These are phyloP conservation scores for Calonectria hongkongensis DNA, from an alignment of 2,329 filamentous ascomycete species.

Conservation along the genomic window DNA sequence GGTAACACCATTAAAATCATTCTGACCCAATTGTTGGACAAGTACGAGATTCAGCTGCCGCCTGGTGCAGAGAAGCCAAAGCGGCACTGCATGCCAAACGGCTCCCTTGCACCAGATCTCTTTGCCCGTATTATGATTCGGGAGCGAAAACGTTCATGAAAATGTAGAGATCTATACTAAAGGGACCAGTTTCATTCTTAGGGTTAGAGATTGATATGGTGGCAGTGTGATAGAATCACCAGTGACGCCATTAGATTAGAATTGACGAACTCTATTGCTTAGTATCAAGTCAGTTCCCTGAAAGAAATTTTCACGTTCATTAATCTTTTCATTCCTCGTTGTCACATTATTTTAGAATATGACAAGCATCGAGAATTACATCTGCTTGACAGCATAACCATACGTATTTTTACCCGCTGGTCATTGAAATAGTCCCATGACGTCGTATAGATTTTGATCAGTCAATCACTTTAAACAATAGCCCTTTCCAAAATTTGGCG, in stretches of 20 bases:
- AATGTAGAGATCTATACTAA: background rate
- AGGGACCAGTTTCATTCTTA: background rate
- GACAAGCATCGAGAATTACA: too few relatives aligned
- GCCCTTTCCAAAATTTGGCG: background rate
- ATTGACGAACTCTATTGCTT: background rate
- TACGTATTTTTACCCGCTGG: too few relatives aligned
- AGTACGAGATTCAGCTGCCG: conserved; percentile 5
- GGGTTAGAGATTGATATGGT: background rate
- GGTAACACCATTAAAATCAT: conserved; percentile 7
- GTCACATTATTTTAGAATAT: background rate
- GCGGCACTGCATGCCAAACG: background rate
- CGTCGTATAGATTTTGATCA: background rate
- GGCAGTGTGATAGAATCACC: too few relatives aligned
- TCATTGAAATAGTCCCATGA: too few relatives aligned
- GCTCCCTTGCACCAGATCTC: background rate
- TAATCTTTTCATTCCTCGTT: background rate
- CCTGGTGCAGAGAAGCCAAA: conserved; percentile 6
- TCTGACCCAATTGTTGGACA: background rate
- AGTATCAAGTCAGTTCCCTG: background rate
- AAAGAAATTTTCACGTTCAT: too few relatives aligned
- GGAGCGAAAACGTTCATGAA: background rate
- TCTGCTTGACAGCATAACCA: too few relatives aligned
- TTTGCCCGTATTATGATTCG: conserved; percentile 9
- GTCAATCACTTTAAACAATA: background rate
- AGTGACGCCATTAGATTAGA: too few relatives aligned